Evolutionary conservation across 2,329 filamentous ascomycete species (phyloP).

Genomic region (Ceratocystis huliohia): DNA sequence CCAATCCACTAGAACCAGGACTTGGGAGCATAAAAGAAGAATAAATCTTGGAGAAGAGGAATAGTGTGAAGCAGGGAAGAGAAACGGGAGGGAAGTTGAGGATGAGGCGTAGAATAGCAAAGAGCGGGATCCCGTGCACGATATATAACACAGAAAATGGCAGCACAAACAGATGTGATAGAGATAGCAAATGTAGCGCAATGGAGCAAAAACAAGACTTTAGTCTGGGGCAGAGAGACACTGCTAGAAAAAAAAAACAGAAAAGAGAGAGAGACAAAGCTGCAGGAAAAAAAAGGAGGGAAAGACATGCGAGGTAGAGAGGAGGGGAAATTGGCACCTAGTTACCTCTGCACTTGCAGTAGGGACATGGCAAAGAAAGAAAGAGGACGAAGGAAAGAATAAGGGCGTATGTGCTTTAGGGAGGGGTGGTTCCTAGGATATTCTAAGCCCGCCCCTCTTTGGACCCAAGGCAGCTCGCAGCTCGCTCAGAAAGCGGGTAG

Average conservation of each 20-base stretch:
- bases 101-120: neutral
- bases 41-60: conserved; percentile 2
- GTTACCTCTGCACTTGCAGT: neutral
- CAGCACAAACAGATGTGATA: neutral
- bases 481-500: neutral
- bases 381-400: neutral
- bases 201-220: neutral
- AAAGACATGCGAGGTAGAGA: conserved; percentile 13
- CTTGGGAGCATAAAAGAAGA: neutral
- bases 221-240: neutral
- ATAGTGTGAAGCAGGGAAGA: neutral
- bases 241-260: neutral
- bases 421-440: neutral
- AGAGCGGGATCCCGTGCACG: conserved; percentile 11
- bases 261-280: neutral
- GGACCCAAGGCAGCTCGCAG: neutral
- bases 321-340: conserved; percentile 21
- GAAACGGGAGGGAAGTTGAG: conserved; percentile 1
- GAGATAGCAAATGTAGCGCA: neutral
- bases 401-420: neutral
- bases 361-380: neutral
- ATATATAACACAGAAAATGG: conserved; percentile 14
- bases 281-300: neutral
- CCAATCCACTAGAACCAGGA: conserved; percentile 10
- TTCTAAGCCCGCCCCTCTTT: neutral